These are phyloP conservation scores for Botrytis tulipae DNA, from an alignment of 2,329 filamentous ascomycete genomes.

Conservation along the genomic window DNA sequence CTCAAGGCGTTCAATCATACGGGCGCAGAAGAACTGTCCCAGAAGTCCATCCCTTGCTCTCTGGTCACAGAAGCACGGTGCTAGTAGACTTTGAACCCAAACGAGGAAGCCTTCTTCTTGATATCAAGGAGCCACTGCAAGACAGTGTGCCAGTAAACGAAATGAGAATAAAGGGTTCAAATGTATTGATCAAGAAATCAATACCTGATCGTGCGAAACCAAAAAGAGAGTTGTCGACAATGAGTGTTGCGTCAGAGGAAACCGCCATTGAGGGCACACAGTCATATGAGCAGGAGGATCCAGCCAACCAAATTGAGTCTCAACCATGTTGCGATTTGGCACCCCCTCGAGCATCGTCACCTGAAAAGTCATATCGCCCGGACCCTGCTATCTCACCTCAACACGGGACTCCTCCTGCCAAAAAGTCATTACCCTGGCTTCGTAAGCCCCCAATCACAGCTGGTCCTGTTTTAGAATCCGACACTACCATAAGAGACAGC, in stretches of 20 bases:
- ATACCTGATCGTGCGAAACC: neutral
- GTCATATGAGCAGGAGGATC: constrained; percentile 22
- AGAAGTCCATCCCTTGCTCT: constrained; percentile 9
- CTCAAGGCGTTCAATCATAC: neutral
- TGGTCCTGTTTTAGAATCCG: constrained; percentile 10
- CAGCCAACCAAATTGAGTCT: neutral
- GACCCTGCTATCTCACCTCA: neutral
- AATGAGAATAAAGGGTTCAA: constrained; percentile 22
- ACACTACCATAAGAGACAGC: neutral
- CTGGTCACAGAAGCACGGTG: neutral
- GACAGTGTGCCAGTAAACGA: constrained; percentile 26
- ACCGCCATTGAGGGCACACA: constrained; percentile 32
- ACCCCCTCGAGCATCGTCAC: neutral
- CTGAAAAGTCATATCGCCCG: neutral
- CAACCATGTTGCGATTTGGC: constrained; percentile 9
- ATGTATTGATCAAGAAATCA: constrained; percentile 13
- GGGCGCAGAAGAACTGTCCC: constrained; percentile 18
- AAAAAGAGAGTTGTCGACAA: constrained; percentile 19
- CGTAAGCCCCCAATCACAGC: constrained; percentile 26
- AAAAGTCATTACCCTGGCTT: constrained; percentile 34
- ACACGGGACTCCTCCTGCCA: constrained; percentile 17
- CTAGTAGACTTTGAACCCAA: neutral
- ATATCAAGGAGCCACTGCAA: constrained; percentile 18
- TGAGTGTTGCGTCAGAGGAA: constrained; percentile 27
- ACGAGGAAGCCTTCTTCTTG: neutral